Conservation (phyloP, 441 rosid genomes). For the Breynia disticha region DNA sequence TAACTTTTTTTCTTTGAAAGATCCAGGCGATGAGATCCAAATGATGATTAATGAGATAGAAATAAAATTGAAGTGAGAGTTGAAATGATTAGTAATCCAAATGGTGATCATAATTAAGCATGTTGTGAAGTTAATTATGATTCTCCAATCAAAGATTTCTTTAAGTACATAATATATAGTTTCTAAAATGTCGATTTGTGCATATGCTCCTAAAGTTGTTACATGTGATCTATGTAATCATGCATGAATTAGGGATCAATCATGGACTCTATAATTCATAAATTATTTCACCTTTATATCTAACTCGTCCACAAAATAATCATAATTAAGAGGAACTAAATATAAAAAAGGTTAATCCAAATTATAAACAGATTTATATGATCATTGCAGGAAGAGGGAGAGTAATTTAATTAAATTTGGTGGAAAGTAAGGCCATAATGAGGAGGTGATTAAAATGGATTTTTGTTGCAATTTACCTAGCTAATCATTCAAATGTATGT, state of each 20-base stretch:
- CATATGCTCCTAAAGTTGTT: conserved; percentile 14
- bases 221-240: conserved; percentile 26
- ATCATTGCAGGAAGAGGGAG: neutral
- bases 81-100: neutral
- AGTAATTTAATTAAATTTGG: too few relatives aligned
- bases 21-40: too few relatives aligned
- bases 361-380: neutral
- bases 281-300: neutral
- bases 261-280: conserved; percentile 16
- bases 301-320: neutral
- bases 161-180: neutral
- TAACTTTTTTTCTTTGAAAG: too few relatives aligned
- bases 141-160: conserved; percentile 21
- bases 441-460: too few relatives aligned
- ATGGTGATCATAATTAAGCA: neutral
- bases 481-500: too few relatives aligned
- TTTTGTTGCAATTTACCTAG: too few relatives aligned
- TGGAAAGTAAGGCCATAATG: too few relatives aligned
- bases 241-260: conserved; percentile 24
- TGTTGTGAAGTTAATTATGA: conserved; percentile 18
- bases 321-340: neutral
- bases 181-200: conserved; percentile 5
- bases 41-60: too few relatives aligned
- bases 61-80: too few relatives aligned
- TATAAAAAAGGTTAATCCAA: neutral